A percentile compares a stretch with the other conserved stretches of the same genome.
These are phyloP conservation scores for Pisolithus sp. DNA, from an alignment of 768 basidiomycete species.

Conservation along the genomic window DNA sequence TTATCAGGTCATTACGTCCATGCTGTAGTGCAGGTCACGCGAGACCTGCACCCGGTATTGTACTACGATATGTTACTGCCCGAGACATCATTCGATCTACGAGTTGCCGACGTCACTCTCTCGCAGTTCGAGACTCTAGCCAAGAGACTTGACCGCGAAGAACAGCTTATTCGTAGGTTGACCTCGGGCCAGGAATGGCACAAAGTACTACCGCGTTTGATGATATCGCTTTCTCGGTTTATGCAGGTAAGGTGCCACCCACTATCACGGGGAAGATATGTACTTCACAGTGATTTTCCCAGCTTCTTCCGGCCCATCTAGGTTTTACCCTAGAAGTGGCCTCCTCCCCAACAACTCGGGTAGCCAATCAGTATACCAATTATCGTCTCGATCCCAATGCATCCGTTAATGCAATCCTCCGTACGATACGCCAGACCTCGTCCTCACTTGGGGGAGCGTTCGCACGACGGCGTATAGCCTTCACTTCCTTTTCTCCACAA, in stretches of 20 bases:
- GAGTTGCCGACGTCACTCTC: conserved; percentile 79
- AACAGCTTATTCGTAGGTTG: conserved; percentile 26
- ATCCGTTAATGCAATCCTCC: conserved; percentile 80
- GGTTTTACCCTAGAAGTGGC: conserved; percentile 83
- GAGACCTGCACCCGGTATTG: conserved; percentile 85
- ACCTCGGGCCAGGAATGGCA: conserved; percentile 40
- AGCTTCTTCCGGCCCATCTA: conserved; percentile 56
- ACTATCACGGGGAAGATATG: conserved; percentile 3
- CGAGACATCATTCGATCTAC: conserved; percentile 62
- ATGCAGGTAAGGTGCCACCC: conserved; percentile 50
- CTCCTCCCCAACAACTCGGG: conserved; percentile 46
- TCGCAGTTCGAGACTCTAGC: conserved; percentile 74
- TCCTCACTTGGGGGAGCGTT: conserved; percentile 42
- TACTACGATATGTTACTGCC: conserved; percentile 75
- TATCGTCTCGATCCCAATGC: conserved; percentile 66
- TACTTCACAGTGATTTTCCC: conserved; percentile 7
- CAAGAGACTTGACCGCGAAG: conserved; percentile 38
- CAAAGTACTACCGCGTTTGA: conserved; percentile 39
- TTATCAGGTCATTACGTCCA: conserved; percentile 85
- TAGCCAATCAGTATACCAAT: conserved; percentile 40
- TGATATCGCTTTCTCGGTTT: conserved; percentile 72
- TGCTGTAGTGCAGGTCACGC: conserved; percentile 84
- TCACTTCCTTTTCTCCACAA: conserved; percentile 87
- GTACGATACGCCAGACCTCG: conserved; percentile 70
- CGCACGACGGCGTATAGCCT: conserved; percentile 74